Conservation (phyloP, 139 green algal species). For the Dunaliella primolecta region DNA sequence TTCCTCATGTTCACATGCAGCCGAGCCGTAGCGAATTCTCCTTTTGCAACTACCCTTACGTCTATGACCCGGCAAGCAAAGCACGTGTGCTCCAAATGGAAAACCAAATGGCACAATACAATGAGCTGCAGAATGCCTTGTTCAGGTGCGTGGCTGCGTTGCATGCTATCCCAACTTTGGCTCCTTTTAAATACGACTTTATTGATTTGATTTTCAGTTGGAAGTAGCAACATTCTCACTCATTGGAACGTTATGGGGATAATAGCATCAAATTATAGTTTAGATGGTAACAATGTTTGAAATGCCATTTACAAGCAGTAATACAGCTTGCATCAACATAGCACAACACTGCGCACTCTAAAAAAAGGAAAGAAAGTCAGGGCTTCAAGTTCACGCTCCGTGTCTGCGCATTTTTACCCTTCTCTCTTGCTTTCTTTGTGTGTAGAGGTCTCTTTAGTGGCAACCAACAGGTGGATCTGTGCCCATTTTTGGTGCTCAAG, state of each 20-base stretch:
- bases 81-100: slow-evolving; percentile 68
- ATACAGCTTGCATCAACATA: too few species aligned
- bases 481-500: slow-evolving; percentile 55
- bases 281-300: too few species aligned
- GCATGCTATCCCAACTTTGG: too few species aligned
- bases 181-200: too few species aligned
- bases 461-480: slow-evolving; percentile 15
- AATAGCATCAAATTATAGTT: too few species aligned
- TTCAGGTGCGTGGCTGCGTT: slow-evolving; percentile 35
- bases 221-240: too few species aligned
- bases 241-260: too few species aligned
- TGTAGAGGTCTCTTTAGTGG: background rate
- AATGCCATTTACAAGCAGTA: too few species aligned
- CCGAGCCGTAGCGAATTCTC: slow-evolving; percentile 41
- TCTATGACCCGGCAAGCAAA: slow-evolving; percentile 74
- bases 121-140: slow-evolving; percentile 44
- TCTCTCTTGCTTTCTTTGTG: background rate
- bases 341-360: too few species aligned
- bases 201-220: too few species aligned
- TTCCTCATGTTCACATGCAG: slow-evolving; percentile 8
- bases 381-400: too few species aligned
- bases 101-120: slow-evolving; percentile 47
- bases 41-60: slow-evolving; percentile 74
- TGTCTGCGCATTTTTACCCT: slow-evolving; percentile 4
- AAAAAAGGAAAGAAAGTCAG: too few species aligned